Base-by-base conservation (phyloP, 1,284 basidiomycete species). In the Cutaneotrichosporon arboriforme region DNA sequence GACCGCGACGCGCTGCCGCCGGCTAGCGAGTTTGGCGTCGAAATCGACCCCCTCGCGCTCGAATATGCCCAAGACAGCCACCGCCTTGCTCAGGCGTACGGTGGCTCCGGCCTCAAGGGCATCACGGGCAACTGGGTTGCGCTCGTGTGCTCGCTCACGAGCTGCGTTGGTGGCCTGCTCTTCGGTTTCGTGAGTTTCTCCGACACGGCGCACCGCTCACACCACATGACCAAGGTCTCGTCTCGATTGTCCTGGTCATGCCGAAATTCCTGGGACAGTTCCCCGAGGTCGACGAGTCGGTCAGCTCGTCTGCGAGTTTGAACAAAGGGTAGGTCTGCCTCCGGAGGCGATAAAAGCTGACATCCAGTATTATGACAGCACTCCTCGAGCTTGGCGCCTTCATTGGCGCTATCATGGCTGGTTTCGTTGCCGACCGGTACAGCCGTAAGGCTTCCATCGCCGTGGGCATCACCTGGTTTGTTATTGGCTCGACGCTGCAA, bases 361-460 rank as follows among this genome's bases (percentile, higher is more conserved):
- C 26, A 7, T 7, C 10, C 26, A 31, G 26, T 7, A 43, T 66
- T 36, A 64, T 69, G 65, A 69, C 68, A 17, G 66, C 58, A 2
- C 48, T 69, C 5, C 59, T 72, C 15, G 65, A 70, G 56, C 59
- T 72, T 10, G 69, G 69, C 8, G 69, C 69, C 2, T 59, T 68
- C 31, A 14, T 72, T 5, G 69, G 69, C 20, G 67, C 68, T 1
- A 31, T 65, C 3, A 34, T 48, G 12, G 49, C 57, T 18, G 69
- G 69, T 15, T 69, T 60, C 41, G 35, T 64, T 5, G 65, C 68
- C 3, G 69, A 72, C 55, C 49, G 57, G 21, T 59, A 49, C 40
- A 63, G 61, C 17, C 54, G 69, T 17, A 64, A 63, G 40, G 31
- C 14, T 4, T 52, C 63, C 3, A 65, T 72, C 23, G 57, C 36